phyloP scores from a whole-genome alignment of 2,329 filamentous ascomycete species.

The Ambrosiella cleistominuta region DNA sequence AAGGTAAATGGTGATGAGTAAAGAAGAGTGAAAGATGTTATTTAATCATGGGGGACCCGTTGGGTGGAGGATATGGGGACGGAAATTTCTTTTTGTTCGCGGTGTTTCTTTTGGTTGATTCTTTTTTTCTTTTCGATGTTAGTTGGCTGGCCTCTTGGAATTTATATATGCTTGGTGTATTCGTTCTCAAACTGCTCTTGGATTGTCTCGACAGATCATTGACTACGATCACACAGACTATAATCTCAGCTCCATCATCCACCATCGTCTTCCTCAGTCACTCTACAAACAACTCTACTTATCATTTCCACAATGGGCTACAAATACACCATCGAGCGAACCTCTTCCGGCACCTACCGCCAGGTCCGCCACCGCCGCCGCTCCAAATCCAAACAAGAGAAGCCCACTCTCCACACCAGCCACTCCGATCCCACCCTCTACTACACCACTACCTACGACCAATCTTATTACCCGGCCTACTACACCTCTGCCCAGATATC shows the following conservation, averaged over 20 bases:
- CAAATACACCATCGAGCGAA: background rate
- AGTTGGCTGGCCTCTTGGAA: no score
- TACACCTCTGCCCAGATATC: background rate
- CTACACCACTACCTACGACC: background rate
- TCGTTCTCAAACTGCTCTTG: no score
- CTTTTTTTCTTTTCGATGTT: no score
- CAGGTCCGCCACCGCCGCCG: conserved; percentile 2
- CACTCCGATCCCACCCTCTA: background rate
- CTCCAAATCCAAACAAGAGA: background rate
- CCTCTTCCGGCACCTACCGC: background rate
- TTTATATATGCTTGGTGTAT: no score
- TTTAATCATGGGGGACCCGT: no score
- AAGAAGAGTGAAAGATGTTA: no score
- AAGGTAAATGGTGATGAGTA: no score
- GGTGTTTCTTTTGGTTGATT: no score
- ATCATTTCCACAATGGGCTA: background rate
- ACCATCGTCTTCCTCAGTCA: background rate
- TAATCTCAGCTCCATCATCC: background rate
- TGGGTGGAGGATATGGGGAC: no score
- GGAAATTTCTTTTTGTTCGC: no score
- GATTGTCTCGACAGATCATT: no score
- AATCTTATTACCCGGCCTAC: background rate
- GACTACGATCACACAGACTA: no score
- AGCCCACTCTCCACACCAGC: background rate
- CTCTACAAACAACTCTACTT: background rate